Base-by-base conservation (phyloP, 2,329 filamentous ascomycete species). In the Lachnellula willkommii region DNA sequence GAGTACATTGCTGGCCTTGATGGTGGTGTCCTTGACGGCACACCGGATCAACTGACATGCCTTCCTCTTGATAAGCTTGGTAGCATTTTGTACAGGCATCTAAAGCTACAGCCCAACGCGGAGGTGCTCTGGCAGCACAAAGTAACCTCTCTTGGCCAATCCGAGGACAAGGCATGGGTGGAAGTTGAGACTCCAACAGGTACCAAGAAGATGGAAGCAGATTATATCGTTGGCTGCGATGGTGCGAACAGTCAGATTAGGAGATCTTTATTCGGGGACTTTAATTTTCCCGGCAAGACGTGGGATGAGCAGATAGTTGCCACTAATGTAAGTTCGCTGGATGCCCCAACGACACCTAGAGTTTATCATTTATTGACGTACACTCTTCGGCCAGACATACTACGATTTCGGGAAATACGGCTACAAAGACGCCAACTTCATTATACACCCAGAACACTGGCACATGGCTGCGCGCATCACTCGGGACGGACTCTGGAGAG, bases 381-480 rank as follows among this genome's bases (percentile, higher is more conserved):
- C 28, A 32, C 9, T 32, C 9, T 32, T 32, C 28, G 28, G 47
- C 35, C 58, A 85, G 81, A 79, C 81, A 11, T 84, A 84, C 65
- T 83, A 85, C 57, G 79, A 83, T 60, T 83, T 85, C 56, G 71
- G 75, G 6, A 78, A 78, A 58, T 81, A 75, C 60, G 77, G 74
- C 26, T 83, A 74, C 61, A 69, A 74, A 53, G 80, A 84, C 60
- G 76, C 77, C 12, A 83, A 83, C 66, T 85, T 85, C 66, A 80
- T 84, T 60, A 74, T 85, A 35, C 76, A 87, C 60, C 82, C 82
- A 0, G 77, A 81, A 22, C 74, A 87, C 63, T 85, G 80, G 68
- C 74, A 81, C 71, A 83, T 86, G 81, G 81, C 80, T 2, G 82
- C 83, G 2, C 77, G 74, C 43, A 80, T 87, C 59, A 81, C 77